Evolutionary conservation across 140 eudicot genomes (phyloP).

Genomic region (Oenanthe javanica): DNA sequence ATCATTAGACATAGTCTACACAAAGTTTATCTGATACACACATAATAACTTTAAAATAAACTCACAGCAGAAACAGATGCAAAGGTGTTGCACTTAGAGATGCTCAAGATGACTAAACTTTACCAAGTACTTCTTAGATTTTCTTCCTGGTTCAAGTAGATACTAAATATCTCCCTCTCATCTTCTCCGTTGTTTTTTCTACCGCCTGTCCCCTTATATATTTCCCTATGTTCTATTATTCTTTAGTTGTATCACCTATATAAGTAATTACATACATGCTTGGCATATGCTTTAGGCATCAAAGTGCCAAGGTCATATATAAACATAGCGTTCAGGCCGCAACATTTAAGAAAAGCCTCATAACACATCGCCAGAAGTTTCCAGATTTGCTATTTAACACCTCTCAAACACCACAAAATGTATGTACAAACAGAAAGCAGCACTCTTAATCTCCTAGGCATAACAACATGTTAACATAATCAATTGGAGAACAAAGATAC

Average conservation of each 20-base stretch:
- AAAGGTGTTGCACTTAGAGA: background rate
- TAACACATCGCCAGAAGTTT: background rate
- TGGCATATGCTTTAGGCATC: background rate
- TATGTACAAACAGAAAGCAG: background rate
- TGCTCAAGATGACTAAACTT: background rate
- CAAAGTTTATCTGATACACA: background rate
- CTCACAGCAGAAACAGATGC: background rate
- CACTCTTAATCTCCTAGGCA: background rate
- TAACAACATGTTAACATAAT: background rate
- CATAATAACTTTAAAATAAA: background rate
- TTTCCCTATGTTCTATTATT: background rate
- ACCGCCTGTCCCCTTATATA: background rate
- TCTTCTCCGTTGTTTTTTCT: background rate
- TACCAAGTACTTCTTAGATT: background rate
- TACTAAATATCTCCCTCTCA: background rate
- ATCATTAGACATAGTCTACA: background rate
- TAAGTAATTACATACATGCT: background rate
- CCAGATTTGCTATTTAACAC: too few relatives aligned
- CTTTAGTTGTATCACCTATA: background rate
- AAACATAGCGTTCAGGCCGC: background rate
- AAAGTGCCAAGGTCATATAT: background rate
- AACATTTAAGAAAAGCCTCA: background rate
- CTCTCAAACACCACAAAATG: background rate
- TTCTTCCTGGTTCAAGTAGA: background rate
- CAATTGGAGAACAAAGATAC: constrained; percentile 26